These are phyloP conservation scores for Urtica urens DNA, from an alignment of 306 rosid species.

Conservation along the genomic window DNA sequence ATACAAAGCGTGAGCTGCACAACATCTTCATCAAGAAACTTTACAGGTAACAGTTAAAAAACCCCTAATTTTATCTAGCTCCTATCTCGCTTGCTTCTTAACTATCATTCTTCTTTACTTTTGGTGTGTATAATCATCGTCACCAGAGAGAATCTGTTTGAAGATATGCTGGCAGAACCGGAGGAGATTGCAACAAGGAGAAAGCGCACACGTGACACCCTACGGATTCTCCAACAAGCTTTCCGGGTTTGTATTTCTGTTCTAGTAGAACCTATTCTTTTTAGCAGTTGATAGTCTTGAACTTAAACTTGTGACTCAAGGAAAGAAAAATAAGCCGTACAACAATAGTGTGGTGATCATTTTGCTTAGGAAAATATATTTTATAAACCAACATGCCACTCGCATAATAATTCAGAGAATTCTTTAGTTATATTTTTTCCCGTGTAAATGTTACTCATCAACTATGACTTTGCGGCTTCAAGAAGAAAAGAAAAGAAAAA, in stretches of 20 bases:
- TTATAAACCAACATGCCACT: too few relatives aligned
- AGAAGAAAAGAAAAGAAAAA: too few relatives aligned
- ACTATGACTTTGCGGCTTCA: too few relatives aligned
- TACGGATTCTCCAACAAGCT: slow-evolving; percentile 83
- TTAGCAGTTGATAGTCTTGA: too few relatives aligned
- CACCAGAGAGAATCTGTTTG: slow-evolving; percentile 78
- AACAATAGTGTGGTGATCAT: too few relatives aligned
- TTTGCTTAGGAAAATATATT: too few relatives aligned
- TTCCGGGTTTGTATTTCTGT: slow-evolving; percentile 48
- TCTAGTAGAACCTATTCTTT: too few relatives aligned
- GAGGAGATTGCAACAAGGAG: slow-evolving; percentile 79
- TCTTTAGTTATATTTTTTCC: too few relatives aligned
- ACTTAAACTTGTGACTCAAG: too few relatives aligned
- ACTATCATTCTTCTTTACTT: background rate
- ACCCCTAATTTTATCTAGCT: background rate
- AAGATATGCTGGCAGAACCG: slow-evolving; percentile 97
- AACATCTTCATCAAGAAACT: slow-evolving; percentile 87
- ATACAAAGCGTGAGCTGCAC: slow-evolving; percentile 91
- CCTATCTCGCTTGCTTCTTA: background rate
- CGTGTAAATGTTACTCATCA: too few relatives aligned
- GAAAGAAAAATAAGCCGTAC: too few relatives aligned
- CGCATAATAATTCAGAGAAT: too few relatives aligned
- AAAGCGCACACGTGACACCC: slow-evolving; percentile 77
- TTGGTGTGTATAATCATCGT: slow-evolving; percentile 11
- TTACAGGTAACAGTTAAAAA: slow-evolving; percentile 40